These are phyloP conservation scores for Venustampulla echinocandica DNA, from an alignment of 495 filamentous ascomycete species.

Conservation along the genomic window DNA sequence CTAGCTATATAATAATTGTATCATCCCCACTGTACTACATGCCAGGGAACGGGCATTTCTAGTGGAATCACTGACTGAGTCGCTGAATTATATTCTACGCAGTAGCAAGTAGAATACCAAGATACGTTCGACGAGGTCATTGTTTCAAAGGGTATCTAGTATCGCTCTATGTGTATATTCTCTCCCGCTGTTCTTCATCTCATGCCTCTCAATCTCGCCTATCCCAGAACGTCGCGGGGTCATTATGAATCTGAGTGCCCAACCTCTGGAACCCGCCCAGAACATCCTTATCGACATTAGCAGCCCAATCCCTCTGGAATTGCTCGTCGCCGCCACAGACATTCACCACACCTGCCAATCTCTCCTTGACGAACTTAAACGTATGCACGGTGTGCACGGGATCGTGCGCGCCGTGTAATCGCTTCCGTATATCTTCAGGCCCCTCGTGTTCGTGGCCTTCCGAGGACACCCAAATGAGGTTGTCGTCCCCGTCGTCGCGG, in stretches of 20 bases:
- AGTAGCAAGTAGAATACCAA: no score
- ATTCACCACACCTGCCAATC: slow-evolving; percentile 55
- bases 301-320: slow-evolving; percentile 72
- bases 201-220: not conserved
- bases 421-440: slow-evolving; percentile 45
- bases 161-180: not conserved
- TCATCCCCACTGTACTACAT: no score
- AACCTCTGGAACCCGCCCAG: slow-evolving; percentile 49
- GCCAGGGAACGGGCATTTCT: no score
- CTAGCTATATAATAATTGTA: not conserved
- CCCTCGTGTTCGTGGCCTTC: slow-evolving; percentile 61
- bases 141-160: no score
- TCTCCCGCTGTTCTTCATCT: slow-evolving; percentile 1
- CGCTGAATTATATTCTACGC: no score
- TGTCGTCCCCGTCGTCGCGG: slow-evolving; percentile 24
- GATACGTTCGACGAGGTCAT: no score
- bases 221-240: slow-evolving; percentile 11
- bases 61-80: no score
- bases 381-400: slow-evolving; percentile 63
- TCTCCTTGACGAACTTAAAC: slow-evolving; percentile 58
- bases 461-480: slow-evolving; percentile 55
- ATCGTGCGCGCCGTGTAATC: slow-evolving; percentile 52
- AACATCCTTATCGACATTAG: slow-evolving; percentile 81
- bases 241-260: slow-evolving; percentile 7
- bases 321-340: slow-evolving; percentile 59